Evolutionary conservation across 2,329 filamentous ascomycete species (phyloP).

Genomic region (Fusarium xyrophilum): DNA sequence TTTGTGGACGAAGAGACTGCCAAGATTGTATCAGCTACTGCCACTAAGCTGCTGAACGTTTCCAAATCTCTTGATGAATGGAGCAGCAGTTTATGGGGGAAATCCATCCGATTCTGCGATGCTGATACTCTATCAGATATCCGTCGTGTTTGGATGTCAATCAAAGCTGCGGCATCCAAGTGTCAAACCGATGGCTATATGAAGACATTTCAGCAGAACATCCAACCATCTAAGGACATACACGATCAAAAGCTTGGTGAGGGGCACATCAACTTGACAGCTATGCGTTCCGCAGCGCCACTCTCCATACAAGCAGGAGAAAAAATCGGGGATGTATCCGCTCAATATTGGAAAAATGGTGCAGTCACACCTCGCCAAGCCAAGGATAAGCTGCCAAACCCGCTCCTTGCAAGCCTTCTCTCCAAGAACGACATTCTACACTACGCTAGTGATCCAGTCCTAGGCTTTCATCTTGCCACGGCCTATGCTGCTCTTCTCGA

Average conservation of each 20-base stretch:
- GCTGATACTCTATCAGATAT: slow-evolving; percentile 52
- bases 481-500: slow-evolving; percentile 51
- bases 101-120: slow-evolving; percentile 57
- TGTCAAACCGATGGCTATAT: slow-evolving; percentile 11
- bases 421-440: slow-evolving; percentile 51
- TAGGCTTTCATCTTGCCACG: slow-evolving; percentile 64
- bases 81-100: slow-evolving; percentile 54
- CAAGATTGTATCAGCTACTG: slow-evolving; percentile 50
- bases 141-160: slow-evolving; percentile 48
- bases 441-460: slow-evolving; percentile 58
- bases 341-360: slow-evolving; percentile 49
- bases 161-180: slow-evolving; percentile 30
- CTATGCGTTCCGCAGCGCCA: slow-evolving; percentile 50
- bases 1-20: slow-evolving; percentile 51
- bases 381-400: slow-evolving; percentile 49
- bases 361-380: slow-evolving; percentile 36
- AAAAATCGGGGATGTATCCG: slow-evolving; percentile 34
- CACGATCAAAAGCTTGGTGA: slow-evolving; percentile 21
- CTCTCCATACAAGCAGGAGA: slow-evolving; percentile 40
- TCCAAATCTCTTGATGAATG: slow-evolving; percentile 53
- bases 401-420: slow-evolving; percentile 51
- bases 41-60: slow-evolving; percentile 50
- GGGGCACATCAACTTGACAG: slow-evolving; percentile 38
- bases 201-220: slow-evolving; percentile 22
- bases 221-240: slow-evolving; percentile 29